Percentiles rank a stretch among this genome's conserved stretches.
Conservation (phyloP, 345 rosid species). For the Populus alba region DNA sequence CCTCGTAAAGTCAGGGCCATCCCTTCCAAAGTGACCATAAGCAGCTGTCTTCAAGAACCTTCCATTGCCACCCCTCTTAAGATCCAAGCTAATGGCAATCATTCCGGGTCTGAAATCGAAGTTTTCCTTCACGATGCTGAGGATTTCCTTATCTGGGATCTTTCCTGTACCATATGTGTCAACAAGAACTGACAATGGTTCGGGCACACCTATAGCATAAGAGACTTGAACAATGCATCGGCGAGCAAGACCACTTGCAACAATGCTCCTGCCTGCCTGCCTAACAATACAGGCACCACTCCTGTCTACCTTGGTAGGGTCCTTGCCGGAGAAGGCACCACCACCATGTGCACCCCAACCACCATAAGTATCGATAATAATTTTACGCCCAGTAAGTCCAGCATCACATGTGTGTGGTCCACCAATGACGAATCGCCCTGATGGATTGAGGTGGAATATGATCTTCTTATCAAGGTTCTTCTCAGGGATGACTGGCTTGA, state of each 20-base stretch:
- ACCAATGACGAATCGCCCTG: conserved; percentile 16
- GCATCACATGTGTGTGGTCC: conserved; percentile 24
- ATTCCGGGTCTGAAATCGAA: conserved; percentile 21
- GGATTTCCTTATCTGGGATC: conserved; percentile 23
- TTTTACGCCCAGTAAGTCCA: too few relatives aligned
- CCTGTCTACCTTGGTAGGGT: conserved; percentile 23
- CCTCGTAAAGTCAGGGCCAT: conserved; percentile 18
- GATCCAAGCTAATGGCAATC: conserved; percentile 15
- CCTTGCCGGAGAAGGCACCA: conserved; percentile 22
- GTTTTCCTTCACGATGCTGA: conserved; percentile 19
- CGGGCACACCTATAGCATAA: conserved; percentile 23
- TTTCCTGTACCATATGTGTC: conserved; percentile 13
- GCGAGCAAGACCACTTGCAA: conserved; percentile 20
- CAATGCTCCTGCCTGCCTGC: conserved; percentile 20
- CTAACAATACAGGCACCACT: conserved; percentile 24
- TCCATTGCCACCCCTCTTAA: conserved; percentile 21
- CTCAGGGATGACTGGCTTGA: conserved; percentile 19
- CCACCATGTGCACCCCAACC: conserved; percentile 24
- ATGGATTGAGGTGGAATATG: conserved; percentile 20
- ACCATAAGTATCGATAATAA: conserved; percentile 13
- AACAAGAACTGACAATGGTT: conserved; percentile 17
- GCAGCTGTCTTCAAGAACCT: conserved; percentile 24
- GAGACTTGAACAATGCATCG: conserved; percentile 23
- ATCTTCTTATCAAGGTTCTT: conserved; percentile 21
- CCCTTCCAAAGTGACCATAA: conserved; percentile 24